phyloP scores from a whole-genome alignment of 2,329 filamentous ascomycete genomes.

The Ilyonectria sp. region DNA sequence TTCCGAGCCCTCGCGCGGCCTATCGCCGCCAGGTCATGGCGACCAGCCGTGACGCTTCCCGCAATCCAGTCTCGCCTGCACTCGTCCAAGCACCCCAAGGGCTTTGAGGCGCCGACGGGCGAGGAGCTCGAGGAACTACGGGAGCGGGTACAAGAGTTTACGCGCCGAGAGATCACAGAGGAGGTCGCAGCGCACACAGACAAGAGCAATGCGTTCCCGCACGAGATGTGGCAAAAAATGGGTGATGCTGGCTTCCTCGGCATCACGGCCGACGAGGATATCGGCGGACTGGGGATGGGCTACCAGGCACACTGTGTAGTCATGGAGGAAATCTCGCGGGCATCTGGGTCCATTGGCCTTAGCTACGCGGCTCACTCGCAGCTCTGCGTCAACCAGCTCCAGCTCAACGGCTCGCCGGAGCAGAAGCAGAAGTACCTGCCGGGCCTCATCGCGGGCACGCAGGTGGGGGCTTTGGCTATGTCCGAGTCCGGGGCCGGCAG shows the following conservation, averaged over 20 bases:
- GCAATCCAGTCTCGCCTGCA: slow-evolving; percentile 57
- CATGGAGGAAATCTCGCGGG: slow-evolving; percentile 94
- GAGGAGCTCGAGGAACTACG: slow-evolving; percentile 86
- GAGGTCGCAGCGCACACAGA: slow-evolving; percentile 89
- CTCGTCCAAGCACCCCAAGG: slow-evolving; percentile 74
- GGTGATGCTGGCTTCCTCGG: slow-evolving; percentile 93
- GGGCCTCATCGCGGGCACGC: slow-evolving; percentile 83
- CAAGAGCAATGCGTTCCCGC: slow-evolving; percentile 87
- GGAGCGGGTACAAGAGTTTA: slow-evolving; percentile 90
- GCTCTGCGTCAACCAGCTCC: slow-evolving; percentile 95
- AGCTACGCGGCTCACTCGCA: slow-evolving; percentile 98
- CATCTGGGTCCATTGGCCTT: slow-evolving; percentile 86
- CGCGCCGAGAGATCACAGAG: slow-evolving; percentile 87
- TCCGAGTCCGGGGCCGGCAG: slow-evolving; percentile 91
- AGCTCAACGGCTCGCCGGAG: slow-evolving; percentile 84
- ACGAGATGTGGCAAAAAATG: slow-evolving; percentile 93
- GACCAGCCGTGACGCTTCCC: slow-evolving; percentile 51
- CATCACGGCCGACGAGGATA: slow-evolving; percentile 92
- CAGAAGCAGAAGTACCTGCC: slow-evolving; percentile 90
- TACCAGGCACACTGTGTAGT: slow-evolving; percentile 98
- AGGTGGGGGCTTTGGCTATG: slow-evolving; percentile 93
- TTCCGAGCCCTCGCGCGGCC: slow-evolving; percentile 56
- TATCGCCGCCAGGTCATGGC: slow-evolving; percentile 43
- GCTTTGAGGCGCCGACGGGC: slow-evolving; percentile 77
- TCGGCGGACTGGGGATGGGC: slow-evolving; percentile 90